A percentile compares a stretch with the other conserved stretches of the same genome.
These are phyloP conservation scores for Penicillium digitatum DNA, from an alignment of 2,329 filamentous ascomycete species.

Conservation along the genomic window DNA sequence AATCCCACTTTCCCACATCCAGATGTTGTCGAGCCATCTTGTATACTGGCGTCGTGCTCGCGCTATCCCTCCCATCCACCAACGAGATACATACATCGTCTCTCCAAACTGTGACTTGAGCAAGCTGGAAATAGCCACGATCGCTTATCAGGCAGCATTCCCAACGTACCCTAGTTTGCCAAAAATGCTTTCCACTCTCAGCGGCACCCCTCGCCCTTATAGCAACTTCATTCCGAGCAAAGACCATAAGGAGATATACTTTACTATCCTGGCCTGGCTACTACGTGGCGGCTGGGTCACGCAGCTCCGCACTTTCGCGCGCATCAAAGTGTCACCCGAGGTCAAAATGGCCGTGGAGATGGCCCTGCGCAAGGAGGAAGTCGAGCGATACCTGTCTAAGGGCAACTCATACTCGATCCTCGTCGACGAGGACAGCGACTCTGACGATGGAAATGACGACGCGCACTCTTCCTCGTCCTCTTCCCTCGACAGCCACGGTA, in stretches of 20 bases:
- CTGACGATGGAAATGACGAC: constrained; percentile 23
- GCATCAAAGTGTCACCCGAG: constrained; percentile 77
- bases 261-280: constrained; percentile 89
- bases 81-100: constrained; percentile 84
- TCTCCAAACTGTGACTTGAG: constrained; percentile 81
- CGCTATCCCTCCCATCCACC: constrained; percentile 84
- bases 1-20: constrained; percentile 74
- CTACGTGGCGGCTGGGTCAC: constrained; percentile 91
- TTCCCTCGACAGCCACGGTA: constrained; percentile 38
- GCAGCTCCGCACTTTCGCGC: constrained; percentile 85
- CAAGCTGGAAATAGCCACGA: constrained; percentile 64
- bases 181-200: constrained; percentile 81
- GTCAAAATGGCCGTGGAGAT: constrained; percentile 77
- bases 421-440: constrained; percentile 13
- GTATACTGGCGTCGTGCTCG: constrained; percentile 94
- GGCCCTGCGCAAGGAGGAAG: constrained; percentile 63
- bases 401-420: constrained; percentile 27
- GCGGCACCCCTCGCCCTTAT: constrained; percentile 75
- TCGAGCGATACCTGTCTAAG: constrained; percentile 42
- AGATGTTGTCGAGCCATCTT: constrained; percentile 84
- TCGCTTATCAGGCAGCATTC: constrained; percentile 72
- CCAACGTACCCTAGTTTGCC: constrained; percentile 77
- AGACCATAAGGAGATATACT: constrained; percentile 80
- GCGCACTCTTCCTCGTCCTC: constrained; percentile 39
- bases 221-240: constrained; percentile 80